These are phyloP conservation scores for Starmerella bacillaris DNA, from an alignment of 805 yeast species.

Conservation along the genomic window DNA sequence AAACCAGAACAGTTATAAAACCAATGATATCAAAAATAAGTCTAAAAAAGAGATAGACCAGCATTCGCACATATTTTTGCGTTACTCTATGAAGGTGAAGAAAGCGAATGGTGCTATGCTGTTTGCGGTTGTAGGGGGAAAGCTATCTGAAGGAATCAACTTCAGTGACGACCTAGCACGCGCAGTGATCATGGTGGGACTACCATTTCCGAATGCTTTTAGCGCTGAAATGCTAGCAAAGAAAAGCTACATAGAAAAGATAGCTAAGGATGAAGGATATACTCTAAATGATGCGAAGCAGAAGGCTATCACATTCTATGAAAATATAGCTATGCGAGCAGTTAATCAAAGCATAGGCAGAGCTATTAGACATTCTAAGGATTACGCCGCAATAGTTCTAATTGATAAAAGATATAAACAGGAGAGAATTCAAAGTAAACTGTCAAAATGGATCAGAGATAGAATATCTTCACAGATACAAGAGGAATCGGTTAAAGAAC, in stretches of 20 bases:
- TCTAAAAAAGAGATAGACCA: slow-evolving; percentile 30
- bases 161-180: slow-evolving; percentile 78
- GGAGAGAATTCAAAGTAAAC: slow-evolving; percentile 33
- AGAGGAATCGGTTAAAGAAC: slow-evolving; percentile 1
- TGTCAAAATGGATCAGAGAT: slow-evolving; percentile 60
- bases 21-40: too few relatives aligned
- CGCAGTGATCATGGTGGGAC: slow-evolving; percentile 68
- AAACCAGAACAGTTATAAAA: too few relatives aligned
- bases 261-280: slow-evolving; percentile 33
- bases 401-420: slow-evolving; percentile 45
- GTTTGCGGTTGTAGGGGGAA: slow-evolving; percentile 81
- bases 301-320: slow-evolving; percentile 46
- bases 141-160: slow-evolving; percentile 83
- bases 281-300: slow-evolving; percentile 21
- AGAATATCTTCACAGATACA: slow-evolving; percentile 16
- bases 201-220: slow-evolving; percentile 73
- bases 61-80: slow-evolving; percentile 25
- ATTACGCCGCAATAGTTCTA: slow-evolving; percentile 59
- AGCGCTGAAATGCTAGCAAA: slow-evolving; percentile 69
- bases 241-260: slow-evolving; percentile 41
- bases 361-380: slow-evolving; percentile 67
- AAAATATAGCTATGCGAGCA: slow-evolving; percentile 74
- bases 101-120: slow-evolving; percentile 44
- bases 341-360: slow-evolving; percentile 87
- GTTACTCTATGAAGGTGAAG: slow-evolving; percentile 28